Evolutionary conservation across 192 early-diverging fungal genomes (phyloP), one percentile per base, ranked within the genome.

Genomic region (Coemansia sp.): DNA sequence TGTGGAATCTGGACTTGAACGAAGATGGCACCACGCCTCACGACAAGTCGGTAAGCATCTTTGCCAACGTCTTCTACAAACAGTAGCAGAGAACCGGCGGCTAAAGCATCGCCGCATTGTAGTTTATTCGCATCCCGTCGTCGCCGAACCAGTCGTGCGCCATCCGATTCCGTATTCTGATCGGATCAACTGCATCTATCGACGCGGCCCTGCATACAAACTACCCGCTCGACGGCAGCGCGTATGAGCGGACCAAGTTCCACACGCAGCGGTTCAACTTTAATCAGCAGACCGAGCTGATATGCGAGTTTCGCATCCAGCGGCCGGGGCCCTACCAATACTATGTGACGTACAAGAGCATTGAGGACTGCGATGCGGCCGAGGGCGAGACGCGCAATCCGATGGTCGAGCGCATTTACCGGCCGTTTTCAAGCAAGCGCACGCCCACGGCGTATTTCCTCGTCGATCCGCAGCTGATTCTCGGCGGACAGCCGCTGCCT

Each of bases 281-380:
- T 40, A 62, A 76, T 54, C 57, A 76, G 62, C 55, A 62, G 52
- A 80, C 75, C 44, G 88, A 87, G 67, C 80, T 83, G 8, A 84
- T 78, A 27, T 82, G 79, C 62, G 87, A 91, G 47, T 62, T 92
- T 43, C 49, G 61, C 2, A 72, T 94, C 29, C 54, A 58, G 43
- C 44, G 50, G 11, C 79, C 95, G 0, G 95, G 95, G 21, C 89
- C 88, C 2, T 98, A 83, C 66, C 88, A 94, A 69, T 98, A 94
- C 66, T 88, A 83, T 57, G 81, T 93, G 34, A 84, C 87, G 42
- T 89, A 88, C 66, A 55, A 56, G 62, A 59, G 52, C 71, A 50
- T 76, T 22, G 67, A 69, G n/a, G 41, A 20, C 25, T 49, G 48
- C 19, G 47, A 31, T 12, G 54, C 47, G 12, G 55, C 64, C 55